phyloP scores from a whole-genome alignment of 768 basidiomycete species.

The Mycena crocata region DNA sequence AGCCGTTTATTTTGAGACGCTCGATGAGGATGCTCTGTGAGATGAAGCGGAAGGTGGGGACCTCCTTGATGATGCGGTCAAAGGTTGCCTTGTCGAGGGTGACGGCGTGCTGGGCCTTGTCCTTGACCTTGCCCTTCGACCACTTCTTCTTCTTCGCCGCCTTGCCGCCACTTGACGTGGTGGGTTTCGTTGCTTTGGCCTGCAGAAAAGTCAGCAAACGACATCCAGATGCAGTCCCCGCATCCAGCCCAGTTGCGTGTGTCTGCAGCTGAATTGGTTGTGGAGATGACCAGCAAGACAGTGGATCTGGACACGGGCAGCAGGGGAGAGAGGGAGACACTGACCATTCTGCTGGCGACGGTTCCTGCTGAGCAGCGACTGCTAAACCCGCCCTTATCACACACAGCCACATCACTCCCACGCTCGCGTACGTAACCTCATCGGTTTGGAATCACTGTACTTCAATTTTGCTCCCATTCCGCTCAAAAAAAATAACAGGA shows the following conservation, averaged over 20 bases:
- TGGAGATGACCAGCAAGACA: background rate
- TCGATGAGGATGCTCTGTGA: conserved; percentile 98
- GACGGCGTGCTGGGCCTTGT: conserved; percentile 98
- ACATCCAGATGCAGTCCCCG: conserved; percentile 8
- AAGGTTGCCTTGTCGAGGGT: conserved; percentile 92
- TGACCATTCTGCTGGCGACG: conserved; percentile 6
- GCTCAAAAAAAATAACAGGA: too few relatives aligned
- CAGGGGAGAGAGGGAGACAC: background rate
- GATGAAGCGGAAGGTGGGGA: conserved; percentile 99
- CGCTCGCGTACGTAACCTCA: too few relatives aligned
- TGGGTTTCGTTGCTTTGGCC: conserved; percentile 85
- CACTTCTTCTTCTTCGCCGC: conserved; percentile 99
- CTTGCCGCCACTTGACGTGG: conserved; percentile 82
- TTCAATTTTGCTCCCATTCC: too few relatives aligned
- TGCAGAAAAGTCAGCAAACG: conserved; percentile 39
- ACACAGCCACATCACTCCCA: too few relatives aligned
- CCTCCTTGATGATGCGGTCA: conserved; percentile 97
- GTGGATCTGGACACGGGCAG: conserved; percentile 1
- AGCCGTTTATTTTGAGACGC: conserved; percentile 96
- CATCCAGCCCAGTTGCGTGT: conserved; percentile 17
- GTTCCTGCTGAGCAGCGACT: too few relatives aligned
- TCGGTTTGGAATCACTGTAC: too few relatives aligned
- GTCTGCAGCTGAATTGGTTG: background rate
- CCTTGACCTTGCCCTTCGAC: conserved; percentile 99
- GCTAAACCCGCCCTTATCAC: too few relatives aligned